Percentiles rank a stretch among this genome's conserved stretches.
These are phyloP conservation scores for Taphrina pruni DNA, from an alignment of 1,139 yeast species.

Conservation along the genomic window DNA sequence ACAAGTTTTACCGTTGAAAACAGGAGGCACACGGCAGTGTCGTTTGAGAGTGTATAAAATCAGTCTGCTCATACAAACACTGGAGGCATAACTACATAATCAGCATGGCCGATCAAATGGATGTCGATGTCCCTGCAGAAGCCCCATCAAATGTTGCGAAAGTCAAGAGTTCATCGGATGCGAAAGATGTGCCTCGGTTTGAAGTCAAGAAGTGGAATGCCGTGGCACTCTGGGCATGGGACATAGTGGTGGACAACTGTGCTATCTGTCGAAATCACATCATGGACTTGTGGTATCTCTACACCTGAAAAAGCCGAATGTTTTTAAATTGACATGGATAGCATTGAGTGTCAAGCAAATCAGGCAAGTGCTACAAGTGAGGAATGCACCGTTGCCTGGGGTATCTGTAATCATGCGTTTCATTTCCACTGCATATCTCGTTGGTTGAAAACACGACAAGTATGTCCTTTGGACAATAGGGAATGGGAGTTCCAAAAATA, in stretches of 20 bases:
- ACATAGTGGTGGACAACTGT: conserved; percentile 92
- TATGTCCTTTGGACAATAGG: conserved; percentile 94
- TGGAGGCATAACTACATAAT: not conserved
- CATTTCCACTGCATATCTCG: conserved; percentile 94
- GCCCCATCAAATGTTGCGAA: conserved; percentile 7
- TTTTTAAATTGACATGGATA: not conserved
- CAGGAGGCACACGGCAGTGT: not conserved
- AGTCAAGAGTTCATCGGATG: conserved; percentile 41
- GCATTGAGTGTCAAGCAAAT: conserved; percentile 87
- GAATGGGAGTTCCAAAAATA: conserved; percentile 83
- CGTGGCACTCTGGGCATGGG: conserved; percentile 99
- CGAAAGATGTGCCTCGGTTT: conserved; percentile 55
- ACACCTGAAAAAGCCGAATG: too few relatives aligned
- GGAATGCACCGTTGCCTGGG: conserved; percentile 97
- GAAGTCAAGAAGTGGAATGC: conserved; percentile 80
- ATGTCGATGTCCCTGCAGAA: conserved; percentile 48
- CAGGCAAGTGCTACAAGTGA: conserved; percentile 69
- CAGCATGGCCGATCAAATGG: conserved; percentile 51
- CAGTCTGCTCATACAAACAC: too few relatives aligned
- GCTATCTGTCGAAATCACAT: conserved; percentile 98
- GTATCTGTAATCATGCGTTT: conserved; percentile 91
- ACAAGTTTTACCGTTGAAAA: too few relatives aligned
- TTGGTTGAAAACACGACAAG: conserved; percentile 96
- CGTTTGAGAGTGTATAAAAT: too few relatives aligned
- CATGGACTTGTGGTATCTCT: conserved; percentile 81